Evolutionary conservation across 1,284 basidiomycete genomes (phyloP), one percentile per base, ranked within the genome.

Genomic region (Puccinia polysora): DNA sequence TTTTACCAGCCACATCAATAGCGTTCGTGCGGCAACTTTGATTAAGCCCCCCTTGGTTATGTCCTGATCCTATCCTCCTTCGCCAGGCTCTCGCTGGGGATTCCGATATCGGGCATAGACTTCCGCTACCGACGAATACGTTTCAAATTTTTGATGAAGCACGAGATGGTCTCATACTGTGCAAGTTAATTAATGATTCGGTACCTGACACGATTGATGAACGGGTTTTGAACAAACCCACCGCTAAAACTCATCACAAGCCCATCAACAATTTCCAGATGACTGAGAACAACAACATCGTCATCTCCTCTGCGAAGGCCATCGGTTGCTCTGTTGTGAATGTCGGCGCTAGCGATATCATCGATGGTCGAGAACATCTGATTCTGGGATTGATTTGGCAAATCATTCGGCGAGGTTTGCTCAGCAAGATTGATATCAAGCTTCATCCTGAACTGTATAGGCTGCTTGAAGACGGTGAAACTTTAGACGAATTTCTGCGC

Each of bases 61-160:
- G 14, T 7, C 32, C 10, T 49, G 25, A n/a, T 28, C 36, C 47
- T 65, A 23, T 30, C 30, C 50, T 32, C 20, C 15, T 15, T 40
- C 28, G 32, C 25, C 38, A 94, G 91, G 88, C 94, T 45, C 86
- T 98, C 65, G 90, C 89, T 76, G 91, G 90, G 65, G 96, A 98
- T 79, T 79, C 86, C 20, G 93, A 97, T 80, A 84, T 98, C 62
- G 88, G 87, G 23, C 81, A 83, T 74, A 86, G 92, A 49, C 85
- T 94, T 73, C 95, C 94, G 12, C 94, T 98, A 76, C 93, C 94
- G 0, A 95, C 92, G n/a, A 86, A 92, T 75, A 97, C 92, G 28
- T 97, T 98, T 91, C 96, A 99, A 78, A 86, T 99, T 72, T 98
- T 98, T 77, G 96, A 99, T 80, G 95, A 98, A 81, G 90, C 88